These are phyloP conservation scores for Irpex sp. DNA, from an alignment of 1,284 basidiomycete species.

Conservation along the genomic window DNA sequence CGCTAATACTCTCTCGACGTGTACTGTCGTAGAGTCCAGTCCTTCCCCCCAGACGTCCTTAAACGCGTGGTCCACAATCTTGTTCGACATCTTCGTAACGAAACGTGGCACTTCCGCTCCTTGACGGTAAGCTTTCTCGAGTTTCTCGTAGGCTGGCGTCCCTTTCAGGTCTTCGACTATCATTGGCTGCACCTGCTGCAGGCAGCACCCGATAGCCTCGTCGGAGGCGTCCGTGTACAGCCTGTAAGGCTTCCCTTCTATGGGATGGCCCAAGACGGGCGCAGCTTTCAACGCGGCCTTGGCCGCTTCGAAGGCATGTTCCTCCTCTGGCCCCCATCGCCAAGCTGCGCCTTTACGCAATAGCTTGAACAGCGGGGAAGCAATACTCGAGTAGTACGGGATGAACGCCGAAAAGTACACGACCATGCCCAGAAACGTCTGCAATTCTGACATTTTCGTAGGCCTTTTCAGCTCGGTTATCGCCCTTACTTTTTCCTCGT, in stretches of 20 bases:
- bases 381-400: no score
- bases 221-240: slow-evolving; percentile 6
- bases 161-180: slow-evolving; percentile 29
- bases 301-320: slow-evolving; percentile 21
- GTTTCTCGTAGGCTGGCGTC: slow-evolving; percentile 27
- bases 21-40: slow-evolving; percentile 5
- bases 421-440: slow-evolving; percentile 29
- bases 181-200: slow-evolving; percentile 30
- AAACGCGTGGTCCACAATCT: slow-evolving; percentile 15
- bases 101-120: slow-evolving; percentile 16
- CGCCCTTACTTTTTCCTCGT: slow-evolving; percentile 24
- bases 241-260: no score
- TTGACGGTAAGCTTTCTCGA: slow-evolving; percentile 15
- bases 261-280: no score
- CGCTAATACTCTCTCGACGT: slow-evolving; percentile 25
- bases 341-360: no score
- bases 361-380: no score
- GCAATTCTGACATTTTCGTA: slow-evolving; percentile 18
- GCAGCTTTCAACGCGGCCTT: no score
- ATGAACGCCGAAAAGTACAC: slow-evolving; percentile 28
- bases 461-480: slow-evolving; percentile 22
- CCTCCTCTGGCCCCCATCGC: no score
- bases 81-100: slow-evolving; percentile 13
- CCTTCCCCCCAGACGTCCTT: slow-evolving; percentile 17
- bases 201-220: slow-evolving; percentile 20